Evolutionary conservation across 352 stramenopile genomes (phyloP).

Genomic region (Phytophthora meadii): DNA sequence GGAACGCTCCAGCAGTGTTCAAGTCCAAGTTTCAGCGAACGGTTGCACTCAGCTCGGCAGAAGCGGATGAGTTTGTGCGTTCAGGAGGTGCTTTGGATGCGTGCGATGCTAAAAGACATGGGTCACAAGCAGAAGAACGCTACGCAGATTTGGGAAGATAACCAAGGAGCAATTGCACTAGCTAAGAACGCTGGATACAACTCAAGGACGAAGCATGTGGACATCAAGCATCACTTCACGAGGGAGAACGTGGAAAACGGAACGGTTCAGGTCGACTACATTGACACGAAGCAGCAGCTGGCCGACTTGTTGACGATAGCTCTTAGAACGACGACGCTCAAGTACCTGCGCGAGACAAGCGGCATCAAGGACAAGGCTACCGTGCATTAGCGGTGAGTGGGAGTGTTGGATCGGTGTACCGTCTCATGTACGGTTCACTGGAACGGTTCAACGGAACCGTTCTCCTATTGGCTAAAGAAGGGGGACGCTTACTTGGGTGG

Average conservation of each 20-base stretch:
- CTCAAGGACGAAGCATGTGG: conserved; percentile 1
- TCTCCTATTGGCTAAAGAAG: too few species aligned
- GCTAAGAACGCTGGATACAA: conserved; percentile 11
- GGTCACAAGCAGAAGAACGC: not conserved
- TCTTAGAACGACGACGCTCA: not conserved
- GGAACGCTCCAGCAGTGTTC: conserved; percentile 9
- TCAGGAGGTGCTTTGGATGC: conserved; percentile 14
- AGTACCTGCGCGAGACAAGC: conserved; percentile 1
- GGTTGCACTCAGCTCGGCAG: conserved; percentile 18
- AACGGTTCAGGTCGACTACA: not conserved
- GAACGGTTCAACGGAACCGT: too few species aligned
- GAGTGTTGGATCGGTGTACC: not conserved
- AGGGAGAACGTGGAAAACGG: conserved; percentile 5
- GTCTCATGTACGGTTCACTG: too few species aligned
- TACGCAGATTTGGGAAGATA: not conserved
- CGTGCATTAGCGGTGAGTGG: conserved; percentile 12
- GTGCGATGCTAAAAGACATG: conserved; percentile 21
- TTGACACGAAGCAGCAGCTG: not conserved
- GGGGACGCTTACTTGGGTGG: too few species aligned
- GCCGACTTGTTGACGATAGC: conserved; percentile 4
- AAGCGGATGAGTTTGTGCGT: conserved; percentile 22
- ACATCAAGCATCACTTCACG: conserved; percentile 21
- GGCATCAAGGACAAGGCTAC: not conserved
- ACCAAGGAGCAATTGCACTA: conserved; percentile 12
- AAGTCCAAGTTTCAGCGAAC: conserved; percentile 21